These are phyloP conservation scores for Emiliania huxleyi DNA, from an alignment of 78 protist genomes.

Conservation along the genomic window DNA sequence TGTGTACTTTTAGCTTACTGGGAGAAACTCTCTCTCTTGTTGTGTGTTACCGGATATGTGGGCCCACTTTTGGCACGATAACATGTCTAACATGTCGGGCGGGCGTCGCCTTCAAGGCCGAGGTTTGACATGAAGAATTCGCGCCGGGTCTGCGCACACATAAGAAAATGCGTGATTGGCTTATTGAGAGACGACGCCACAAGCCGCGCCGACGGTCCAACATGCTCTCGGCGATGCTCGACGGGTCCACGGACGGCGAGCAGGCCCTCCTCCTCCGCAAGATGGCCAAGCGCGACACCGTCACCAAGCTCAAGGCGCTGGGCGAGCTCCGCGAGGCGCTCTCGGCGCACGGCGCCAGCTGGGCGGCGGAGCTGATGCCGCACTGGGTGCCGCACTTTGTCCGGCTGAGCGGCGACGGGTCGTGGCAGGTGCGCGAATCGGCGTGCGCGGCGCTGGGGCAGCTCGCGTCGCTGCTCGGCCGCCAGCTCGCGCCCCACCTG, in stretches of 20 bases:
- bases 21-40: too few relatives aligned
- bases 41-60: too few relatives aligned
- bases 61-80: too few relatives aligned
- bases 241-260: background rate
- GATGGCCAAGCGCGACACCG: conserved; percentile 26
- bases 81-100: too few relatives aligned
- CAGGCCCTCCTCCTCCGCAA: background rate
- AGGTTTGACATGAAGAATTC: too few relatives aligned
- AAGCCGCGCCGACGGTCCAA: too few relatives aligned
- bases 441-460: background rate
- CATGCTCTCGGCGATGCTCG: background rate
- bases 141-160: too few relatives aligned
- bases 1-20: too few relatives aligned
- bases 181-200: too few relatives aligned
- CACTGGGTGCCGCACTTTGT: background rate
- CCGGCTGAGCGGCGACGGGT: background rate
- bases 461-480: background rate
- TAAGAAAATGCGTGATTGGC: too few relatives aligned
- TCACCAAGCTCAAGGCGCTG: conserved; percentile 25
- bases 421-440: conserved; percentile 29
- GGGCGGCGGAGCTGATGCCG: background rate
- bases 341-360: background rate
- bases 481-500: conserved; percentile 16
- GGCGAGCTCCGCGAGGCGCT: conserved; percentile 10
- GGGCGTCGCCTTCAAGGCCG: too few relatives aligned